Evolutionary conservation across 306 rosid species (phyloP), one percentile per base, ranked within the genome.

Genomic region (Mimosa pudica): DNA sequence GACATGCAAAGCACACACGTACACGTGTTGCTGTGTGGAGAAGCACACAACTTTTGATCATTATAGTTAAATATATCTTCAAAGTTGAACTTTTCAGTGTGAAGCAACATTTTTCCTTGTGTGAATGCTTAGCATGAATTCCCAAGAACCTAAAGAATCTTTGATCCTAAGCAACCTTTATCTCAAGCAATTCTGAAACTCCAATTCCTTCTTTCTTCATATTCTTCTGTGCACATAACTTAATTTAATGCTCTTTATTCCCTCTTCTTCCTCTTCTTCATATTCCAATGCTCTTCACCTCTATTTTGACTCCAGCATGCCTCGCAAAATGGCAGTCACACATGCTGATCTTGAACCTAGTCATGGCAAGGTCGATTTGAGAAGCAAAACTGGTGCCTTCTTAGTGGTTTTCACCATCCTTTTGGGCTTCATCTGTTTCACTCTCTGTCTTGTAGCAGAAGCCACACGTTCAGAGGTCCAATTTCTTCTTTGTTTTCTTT

Each of bases 391-490:
- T 5, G 96, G 96, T 20, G 89, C 85, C 16, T 80, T 85, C 66
- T 81, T 91, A 30, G 84, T 87, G 73, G 83, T 90, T 47, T 79
- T 90, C 30, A 90, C 98, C 61, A 84, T 93, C 55, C 87, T 96
- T 12, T 82, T 83, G 24, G 99, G 99, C 79, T 87, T 93, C 41
- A 49, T 82, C 1, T 93, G 94, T 83, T 93, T 96, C 96, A 62
- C 92, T 81, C 87, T 96, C 2, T 96, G 97, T 64, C 94, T 93
- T 79, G 64, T 93, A 44, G 94, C 99, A 7, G 99, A 96, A 85
- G 89, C 94, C 76, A 90, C 96, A 2, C 99, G 98, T 77, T 96
- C 99, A 8, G 88, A 86, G 97, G 99, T 93, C 84, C 76, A 86
- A 30, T 58, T 48, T 12, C 54, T 38, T 7, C 64, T 7, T 58